Conservation (phyloP, 1,284 basidiomycete genomes). For the Trichosporon asahii region DNA sequence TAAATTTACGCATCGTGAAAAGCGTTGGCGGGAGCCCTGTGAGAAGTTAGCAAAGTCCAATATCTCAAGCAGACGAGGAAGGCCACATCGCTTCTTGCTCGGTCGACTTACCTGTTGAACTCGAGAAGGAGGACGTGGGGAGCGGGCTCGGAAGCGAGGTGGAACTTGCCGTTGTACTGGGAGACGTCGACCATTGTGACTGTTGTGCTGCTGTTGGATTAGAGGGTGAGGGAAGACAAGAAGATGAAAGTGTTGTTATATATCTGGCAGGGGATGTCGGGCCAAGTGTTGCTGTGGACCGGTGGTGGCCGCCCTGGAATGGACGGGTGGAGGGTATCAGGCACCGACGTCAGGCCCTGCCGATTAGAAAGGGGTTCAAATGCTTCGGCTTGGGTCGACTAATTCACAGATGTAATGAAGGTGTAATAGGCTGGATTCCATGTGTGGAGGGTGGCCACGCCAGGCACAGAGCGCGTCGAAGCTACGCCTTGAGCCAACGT, state of each 20-base stretch:
- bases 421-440: neutral
- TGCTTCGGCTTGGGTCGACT: neutral
- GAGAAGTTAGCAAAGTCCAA: neutral
- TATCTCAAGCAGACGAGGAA: no score
- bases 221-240: neutral
- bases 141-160: conserved; percentile 33
- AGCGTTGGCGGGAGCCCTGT: conserved; percentile 70
- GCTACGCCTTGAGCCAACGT: neutral
- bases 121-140: conserved; percentile 47
- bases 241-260: neutral
- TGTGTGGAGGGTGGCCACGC: neutral
- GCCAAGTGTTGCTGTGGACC: neutral
- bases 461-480: conserved; percentile 1
- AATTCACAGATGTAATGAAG: neutral
- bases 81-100: neutral
- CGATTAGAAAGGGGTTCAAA: neutral
- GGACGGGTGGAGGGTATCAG: neutral
- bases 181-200: conserved; percentile 20
- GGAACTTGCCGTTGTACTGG: conserved; percentile 35
- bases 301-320: neutral
- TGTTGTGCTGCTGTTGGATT: neutral
- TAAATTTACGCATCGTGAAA: conserved; percentile 60
- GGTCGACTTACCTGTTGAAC: conserved; percentile 45
- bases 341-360: neutral
- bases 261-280: neutral